Conservation (phyloP, 495 filamentous ascomycete species). For the Xylaria castorea region DNA sequence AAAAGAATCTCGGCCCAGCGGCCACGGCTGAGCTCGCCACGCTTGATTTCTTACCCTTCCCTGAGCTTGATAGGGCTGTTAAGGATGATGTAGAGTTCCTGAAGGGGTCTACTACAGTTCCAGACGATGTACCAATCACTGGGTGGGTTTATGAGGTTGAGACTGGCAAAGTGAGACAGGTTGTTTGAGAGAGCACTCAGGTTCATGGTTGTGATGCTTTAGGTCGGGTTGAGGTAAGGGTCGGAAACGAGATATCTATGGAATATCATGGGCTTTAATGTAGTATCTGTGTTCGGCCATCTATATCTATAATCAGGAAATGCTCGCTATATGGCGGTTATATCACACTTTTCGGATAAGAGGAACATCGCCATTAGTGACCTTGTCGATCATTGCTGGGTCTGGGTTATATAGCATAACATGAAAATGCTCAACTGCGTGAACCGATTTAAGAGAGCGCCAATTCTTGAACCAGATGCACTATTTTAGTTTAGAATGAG, state of each 20-base stretch:
- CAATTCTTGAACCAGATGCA: constrained; percentile 94
- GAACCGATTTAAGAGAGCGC: constrained; percentile 77
- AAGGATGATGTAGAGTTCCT: constrained; percentile 70
- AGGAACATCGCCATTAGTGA: constrained; percentile 78
- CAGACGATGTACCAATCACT: constrained; percentile 63
- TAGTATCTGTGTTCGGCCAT: not conserved
- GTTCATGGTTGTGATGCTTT: not conserved
- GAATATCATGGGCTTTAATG: not conserved
- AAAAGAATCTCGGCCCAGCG: constrained; percentile 59
- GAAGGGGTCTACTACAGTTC: constrained; percentile 64
- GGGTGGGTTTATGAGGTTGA: constrained; percentile 85
- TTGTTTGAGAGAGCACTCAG: constrained; percentile 43
- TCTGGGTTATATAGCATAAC: constrained; percentile 85
- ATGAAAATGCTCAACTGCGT: constrained; percentile 94
- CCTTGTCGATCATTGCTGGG: constrained; percentile 67
- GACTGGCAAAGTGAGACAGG: constrained; percentile 70
- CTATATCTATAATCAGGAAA: constrained; percentile 1
- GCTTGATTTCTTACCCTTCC: constrained; percentile 69
- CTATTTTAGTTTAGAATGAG: constrained; percentile 46
- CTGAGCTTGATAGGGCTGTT: constrained; percentile 67
- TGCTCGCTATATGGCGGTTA: not conserved
- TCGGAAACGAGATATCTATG: not conserved
- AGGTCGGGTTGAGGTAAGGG: not conserved
- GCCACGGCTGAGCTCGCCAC: constrained; percentile 50
- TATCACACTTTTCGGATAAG: constrained; percentile 42